A percentile compares a stretch with the other conserved stretches of the same genome.
Conservation (phyloP, 768 basidiomycete genomes). For the Daedalea quercina region DNA sequence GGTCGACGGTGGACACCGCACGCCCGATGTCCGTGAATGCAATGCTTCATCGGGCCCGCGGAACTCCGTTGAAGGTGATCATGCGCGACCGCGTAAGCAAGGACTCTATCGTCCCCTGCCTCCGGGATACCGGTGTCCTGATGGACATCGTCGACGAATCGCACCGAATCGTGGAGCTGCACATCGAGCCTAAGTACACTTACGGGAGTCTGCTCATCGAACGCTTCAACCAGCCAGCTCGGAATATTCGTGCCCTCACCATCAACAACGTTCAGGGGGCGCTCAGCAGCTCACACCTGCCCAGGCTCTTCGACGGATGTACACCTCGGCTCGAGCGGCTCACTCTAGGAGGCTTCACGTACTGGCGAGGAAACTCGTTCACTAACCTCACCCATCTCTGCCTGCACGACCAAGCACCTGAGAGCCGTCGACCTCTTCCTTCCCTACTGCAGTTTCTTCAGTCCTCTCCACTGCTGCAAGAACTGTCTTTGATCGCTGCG, state of each 20-base stretch:
- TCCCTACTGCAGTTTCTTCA: conserved; percentile 3
- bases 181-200: conserved; percentile 1
- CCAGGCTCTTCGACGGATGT: conserved; percentile 5
- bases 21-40: background rate
- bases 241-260: conserved; percentile 1
- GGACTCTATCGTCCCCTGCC: background rate
- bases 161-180: conserved; percentile 3
- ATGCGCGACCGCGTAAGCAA: background rate
- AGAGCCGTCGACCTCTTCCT: background rate
- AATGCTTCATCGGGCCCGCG: background rate
- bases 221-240: conserved; percentile 1
- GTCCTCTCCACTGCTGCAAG: conserved; percentile 2
- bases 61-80: background rate
- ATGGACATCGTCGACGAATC: conserved; percentile 3
- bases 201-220: conserved; percentile 4
- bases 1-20: conserved; percentile 2
- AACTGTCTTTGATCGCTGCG: background rate
- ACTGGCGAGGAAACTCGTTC: conserved; percentile 7
- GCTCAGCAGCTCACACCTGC: background rate
- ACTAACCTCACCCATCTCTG: conserved; percentile 5
- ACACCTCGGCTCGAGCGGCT: conserved; percentile 7
- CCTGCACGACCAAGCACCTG: conserved; percentile 1
- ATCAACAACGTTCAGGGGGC: background rate
- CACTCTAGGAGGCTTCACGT: conserved; percentile 2
- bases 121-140: background rate